These are phyloP conservation scores for Rhodocollybia butyracea DNA, from an alignment of 768 basidiomycete species.

Conservation along the genomic window DNA sequence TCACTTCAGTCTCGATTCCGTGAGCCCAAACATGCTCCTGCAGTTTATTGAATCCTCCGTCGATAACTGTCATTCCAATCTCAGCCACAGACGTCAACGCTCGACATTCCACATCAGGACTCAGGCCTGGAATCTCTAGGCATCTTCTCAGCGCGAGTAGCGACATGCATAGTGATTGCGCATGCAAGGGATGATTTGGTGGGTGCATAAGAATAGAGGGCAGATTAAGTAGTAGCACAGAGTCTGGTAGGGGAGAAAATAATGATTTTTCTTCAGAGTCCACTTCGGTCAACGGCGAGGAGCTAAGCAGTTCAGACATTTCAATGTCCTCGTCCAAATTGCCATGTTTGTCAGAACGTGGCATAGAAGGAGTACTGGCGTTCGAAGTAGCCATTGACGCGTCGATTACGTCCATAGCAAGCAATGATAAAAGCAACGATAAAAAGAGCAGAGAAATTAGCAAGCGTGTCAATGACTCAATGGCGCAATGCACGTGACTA, in stretches of 20 bases:
- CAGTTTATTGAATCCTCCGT: slow-evolving; percentile 36
- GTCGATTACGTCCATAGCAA: neutral
- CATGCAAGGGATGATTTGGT: slow-evolving; percentile 55
- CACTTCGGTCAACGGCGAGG: neutral
- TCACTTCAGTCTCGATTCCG: slow-evolving; percentile 55
- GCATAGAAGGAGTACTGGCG: neutral
- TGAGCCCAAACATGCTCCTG: slow-evolving; percentile 40
- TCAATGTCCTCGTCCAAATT: slow-evolving; percentile 2
- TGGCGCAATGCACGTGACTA: no score
- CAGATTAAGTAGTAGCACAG: slow-evolving; percentile 55
- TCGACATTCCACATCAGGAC: slow-evolving; percentile 60
- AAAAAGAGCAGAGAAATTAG: no score
- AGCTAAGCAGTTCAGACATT: neutral
- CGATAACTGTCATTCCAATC: slow-evolving; percentile 56
- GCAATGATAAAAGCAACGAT: no score
- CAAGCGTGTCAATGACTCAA: no score
- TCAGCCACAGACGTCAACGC: slow-evolving; percentile 73
- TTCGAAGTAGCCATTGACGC: neutral
- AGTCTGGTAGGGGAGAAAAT: slow-evolving; percentile 26
- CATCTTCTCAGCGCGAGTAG: slow-evolving; percentile 54
- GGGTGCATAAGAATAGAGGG: slow-evolving; percentile 63
- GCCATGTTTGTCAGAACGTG: neutral
- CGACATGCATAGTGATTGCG: slow-evolving; percentile 53
- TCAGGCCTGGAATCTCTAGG: slow-evolving; percentile 45
- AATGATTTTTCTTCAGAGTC: neutral